A percentile compares a stretch with the other conserved stretches of the same genome.
Evolutionary conservation across 1,284 basidiomycete species (phyloP).

Genomic region (Ceratobasidium sp.): DNA sequence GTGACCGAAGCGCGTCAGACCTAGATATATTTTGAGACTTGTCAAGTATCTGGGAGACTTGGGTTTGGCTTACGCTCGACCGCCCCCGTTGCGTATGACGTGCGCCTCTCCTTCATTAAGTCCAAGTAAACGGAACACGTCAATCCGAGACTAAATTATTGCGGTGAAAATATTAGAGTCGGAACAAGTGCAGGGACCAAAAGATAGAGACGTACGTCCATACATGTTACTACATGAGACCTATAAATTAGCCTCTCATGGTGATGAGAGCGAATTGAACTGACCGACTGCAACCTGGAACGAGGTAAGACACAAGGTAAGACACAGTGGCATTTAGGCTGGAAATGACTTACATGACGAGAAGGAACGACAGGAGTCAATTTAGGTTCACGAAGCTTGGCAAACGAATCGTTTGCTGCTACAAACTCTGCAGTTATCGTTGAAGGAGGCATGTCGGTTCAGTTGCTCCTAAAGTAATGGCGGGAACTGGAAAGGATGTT

Average conservation of each 20-base stretch:
- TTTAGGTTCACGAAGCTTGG: constrained; percentile 63
- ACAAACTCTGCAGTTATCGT: constrained; percentile 55
- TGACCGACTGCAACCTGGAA: constrained; percentile 17
- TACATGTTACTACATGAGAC: constrained; percentile 4
- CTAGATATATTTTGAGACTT: constrained; percentile 54
- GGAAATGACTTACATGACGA: constrained; percentile 58
- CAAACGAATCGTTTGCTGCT: constrained; percentile 61
- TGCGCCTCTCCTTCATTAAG: constrained; percentile 75
- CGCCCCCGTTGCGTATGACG: constrained; percentile 77
- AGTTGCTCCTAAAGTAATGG: not conserved
- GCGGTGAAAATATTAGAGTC: not conserved
- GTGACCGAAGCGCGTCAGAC: constrained; percentile 72
- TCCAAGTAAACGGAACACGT: constrained; percentile 70
- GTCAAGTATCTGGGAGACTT: too few species aligned
- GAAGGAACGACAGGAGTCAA: constrained; percentile 64
- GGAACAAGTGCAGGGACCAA: not conserved
- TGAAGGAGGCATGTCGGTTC: constrained; percentile 40
- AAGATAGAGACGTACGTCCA: not conserved
- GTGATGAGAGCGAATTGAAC: not conserved
- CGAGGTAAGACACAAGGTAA: constrained; percentile 42
- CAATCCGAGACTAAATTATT: constrained; percentile 52
- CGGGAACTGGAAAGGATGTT: too few species aligned
- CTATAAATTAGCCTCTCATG: not conserved
- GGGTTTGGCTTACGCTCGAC: constrained; percentile 63
- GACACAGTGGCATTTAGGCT: constrained; percentile 63